Conservation (phyloP, 768 basidiomycete genomes). For the Auriculariales sp. region DNA sequence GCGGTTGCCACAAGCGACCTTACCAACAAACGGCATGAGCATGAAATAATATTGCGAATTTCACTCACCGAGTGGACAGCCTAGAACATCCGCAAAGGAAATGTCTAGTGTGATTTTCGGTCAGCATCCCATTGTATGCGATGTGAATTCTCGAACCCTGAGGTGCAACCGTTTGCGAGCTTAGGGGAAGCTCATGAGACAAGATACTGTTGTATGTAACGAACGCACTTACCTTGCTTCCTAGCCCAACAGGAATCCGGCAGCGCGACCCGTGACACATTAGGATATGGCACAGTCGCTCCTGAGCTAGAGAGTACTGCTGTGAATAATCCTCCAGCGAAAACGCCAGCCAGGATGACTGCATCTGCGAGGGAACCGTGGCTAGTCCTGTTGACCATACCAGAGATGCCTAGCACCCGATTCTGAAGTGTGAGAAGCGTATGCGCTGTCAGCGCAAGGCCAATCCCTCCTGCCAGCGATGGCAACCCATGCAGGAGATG, state of each 20-base stretch:
- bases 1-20: constrained; percentile 42
- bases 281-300: constrained; percentile 10
- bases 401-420: constrained; percentile 43
- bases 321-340: constrained; percentile 32
- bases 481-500: constrained; percentile 13
- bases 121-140: too few species aligned
- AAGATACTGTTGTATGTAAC: background rate
- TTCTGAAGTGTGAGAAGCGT: constrained; percentile 39
- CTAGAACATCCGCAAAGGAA: constrained; percentile 49
- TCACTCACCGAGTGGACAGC: constrained; percentile 35
- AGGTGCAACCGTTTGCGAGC: constrained; percentile 52
- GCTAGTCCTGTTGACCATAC: constrained; percentile 38
- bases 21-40: too few species aligned
- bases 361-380: constrained; percentile 29
- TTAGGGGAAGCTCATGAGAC: background rate
- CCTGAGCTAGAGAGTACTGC: constrained; percentile 25
- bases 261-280: constrained; percentile 19
- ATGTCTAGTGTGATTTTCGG: constrained; percentile 37
- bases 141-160: constrained; percentile 28
- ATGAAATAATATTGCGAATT: too few species aligned
- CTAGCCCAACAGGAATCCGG: constrained; percentile 46
- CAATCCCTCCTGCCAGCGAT: constrained; percentile 41
- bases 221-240: constrained; percentile 23
- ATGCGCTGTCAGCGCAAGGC: constrained; percentile 37
- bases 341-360: constrained; percentile 28